Base-by-base conservation (phyloP, 1,284 basidiomycete genomes). In the Trichosporon sp. region DNA sequence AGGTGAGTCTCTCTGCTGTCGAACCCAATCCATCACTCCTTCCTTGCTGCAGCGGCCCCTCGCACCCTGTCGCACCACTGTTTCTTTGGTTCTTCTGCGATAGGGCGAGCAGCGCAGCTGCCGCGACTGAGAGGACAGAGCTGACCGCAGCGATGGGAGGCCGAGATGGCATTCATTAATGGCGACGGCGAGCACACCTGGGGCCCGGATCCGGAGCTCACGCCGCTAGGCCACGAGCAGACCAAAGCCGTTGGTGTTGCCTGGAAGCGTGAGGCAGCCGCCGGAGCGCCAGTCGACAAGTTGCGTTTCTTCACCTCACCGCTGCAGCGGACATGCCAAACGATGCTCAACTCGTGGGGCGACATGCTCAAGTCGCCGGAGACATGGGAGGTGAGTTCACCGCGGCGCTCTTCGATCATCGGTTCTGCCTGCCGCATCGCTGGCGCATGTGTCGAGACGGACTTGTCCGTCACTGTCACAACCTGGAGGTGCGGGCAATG, bases 121-220 rank as follows among this genome's bases (percentile, higher is more conserved):
- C 14, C 14, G 49, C 4, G 10, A 25, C 3, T 3, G 21, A 11
- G 9, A 23, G 21, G 21, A 52, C 16, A 16, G 14, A 68, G 16
- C 54, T 65, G 36, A 62, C 37, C 3, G 4, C 65, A 82, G 81
- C 66, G 66, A 60, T 82, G 81, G 81, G 78, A 82, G 65, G 69
- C 74, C 52, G 78, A 89, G 70, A 93, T 87, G 87, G 85, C 89
- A 0, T 86, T 85, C 70, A 73, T 88, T 21, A 81, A 88, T 56
- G 86, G 86, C 0, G 89, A 95, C 70, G 88, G 82, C 11, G 84
- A 88, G 61, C 80, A 92, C 10, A 83, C 81, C 1, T 93, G 91
- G 91, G 91, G 90, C 33, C 90, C 92, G 14, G 92, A 94, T 74
- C 86, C 91, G 0, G 82, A 84, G 31, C 84, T 94, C 27, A 93